Base-by-base conservation (phyloP, 1,284 basidiomycete genomes). In the Papiliotrema terrestris region DNA sequence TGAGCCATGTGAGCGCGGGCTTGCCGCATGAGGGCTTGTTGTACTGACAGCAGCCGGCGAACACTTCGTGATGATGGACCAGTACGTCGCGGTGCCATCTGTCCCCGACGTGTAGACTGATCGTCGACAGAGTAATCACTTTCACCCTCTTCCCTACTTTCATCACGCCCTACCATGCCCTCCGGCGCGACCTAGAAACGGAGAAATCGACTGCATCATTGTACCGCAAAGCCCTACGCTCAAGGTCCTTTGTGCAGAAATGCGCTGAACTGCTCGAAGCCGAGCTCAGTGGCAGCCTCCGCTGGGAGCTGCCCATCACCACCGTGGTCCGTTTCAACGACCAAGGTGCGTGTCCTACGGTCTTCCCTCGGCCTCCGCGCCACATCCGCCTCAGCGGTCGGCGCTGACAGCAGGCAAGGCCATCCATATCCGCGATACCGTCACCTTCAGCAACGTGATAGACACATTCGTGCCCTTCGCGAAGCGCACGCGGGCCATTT, bases 241-340 rank as follows among this genome's bases (percentile, higher is more conserved):
- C 29, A 6, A 32, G 11, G 11, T 32, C 29, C 29, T 32, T 32
- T 11, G 29, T 32, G 29, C 29, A 32, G 6, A 32, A 32, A 11
- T 32, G 29, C 13, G 63, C 61, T 0, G 55, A 58, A 2, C 57
- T 57, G 11, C 36, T 73, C 8, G 52, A 62, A 32, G 56, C 50
- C 38, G 71, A 74, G 49, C 64, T 72, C 43, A 65, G 68, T 20
- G 60, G 60, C 35, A 41, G 69, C 1, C 53, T 77, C 0, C 60
- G 59, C 32, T 75, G 70, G 71, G 66, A 72, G 41, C 52, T 77
- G 32, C 68, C 66, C 8, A 56, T 77, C 19, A 65, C 66, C 4
- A 77, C 75, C 5, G 58, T 72, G 26, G 71, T 77, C 20, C 66
- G 75, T 52, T 74, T 77, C 59, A 77, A 77, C 57, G 75, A 77